These are phyloP conservation scores for Isoetes engelmannii DNA, from an alignment of 83 land plant species.

Conservation along the genomic window DNA sequence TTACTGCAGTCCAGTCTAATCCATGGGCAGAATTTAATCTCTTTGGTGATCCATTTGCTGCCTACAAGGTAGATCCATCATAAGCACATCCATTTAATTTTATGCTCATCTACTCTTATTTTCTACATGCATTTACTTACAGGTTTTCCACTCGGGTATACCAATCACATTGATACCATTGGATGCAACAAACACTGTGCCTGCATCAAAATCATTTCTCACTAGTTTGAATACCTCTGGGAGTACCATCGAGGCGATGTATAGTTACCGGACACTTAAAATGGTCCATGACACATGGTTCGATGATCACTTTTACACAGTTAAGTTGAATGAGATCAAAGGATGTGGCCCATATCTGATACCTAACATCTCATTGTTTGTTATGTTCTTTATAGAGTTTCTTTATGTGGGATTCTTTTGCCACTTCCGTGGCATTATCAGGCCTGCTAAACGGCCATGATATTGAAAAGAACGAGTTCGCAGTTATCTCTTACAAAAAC, in stretches of 20 bases:
- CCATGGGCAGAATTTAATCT: constrained; percentile 86
- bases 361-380: neutral
- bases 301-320: constrained; percentile 48
- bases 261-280: constrained; percentile 50
- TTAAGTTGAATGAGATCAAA: constrained; percentile 9
- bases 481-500: constrained; percentile 51
- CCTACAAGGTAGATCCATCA: constrained; percentile 53
- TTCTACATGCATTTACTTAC: neutral
- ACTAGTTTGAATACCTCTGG: constrained; percentile 39
- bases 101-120: neutral
- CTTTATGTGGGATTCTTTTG: constrained; percentile 87
- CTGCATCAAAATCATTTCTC: constrained; percentile 43
- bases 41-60: constrained; percentile 84
- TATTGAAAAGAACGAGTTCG: constrained; percentile 57
- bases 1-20: constrained; percentile 46
- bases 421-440: constrained; percentile 61
- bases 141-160: constrained; percentile 84
- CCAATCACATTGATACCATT: constrained; percentile 77
- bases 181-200: constrained; percentile 83
- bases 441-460: constrained; percentile 41
- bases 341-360: too few relatives aligned
- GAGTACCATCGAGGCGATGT: constrained; percentile 65
- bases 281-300: constrained; percentile 64
- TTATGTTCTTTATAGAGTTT: constrained; percentile 36
- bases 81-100: neutral